Conservation (phyloP, 2,329 filamentous ascomycete genomes). For the Neoascochyta sp. region DNA sequence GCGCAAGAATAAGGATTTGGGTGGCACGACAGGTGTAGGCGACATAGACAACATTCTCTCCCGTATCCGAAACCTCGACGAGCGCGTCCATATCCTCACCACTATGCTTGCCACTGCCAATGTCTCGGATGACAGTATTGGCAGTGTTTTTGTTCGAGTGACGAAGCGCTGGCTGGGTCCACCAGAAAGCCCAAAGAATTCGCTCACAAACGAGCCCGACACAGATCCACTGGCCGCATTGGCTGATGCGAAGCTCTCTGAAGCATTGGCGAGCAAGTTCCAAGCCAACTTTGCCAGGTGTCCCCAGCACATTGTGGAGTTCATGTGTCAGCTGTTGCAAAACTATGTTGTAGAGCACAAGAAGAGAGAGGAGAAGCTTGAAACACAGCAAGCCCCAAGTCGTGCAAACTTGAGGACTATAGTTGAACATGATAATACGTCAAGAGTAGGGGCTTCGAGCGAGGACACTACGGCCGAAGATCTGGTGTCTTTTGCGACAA, state of each 20-base stretch:
- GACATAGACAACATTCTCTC: slow-evolving; percentile 64
- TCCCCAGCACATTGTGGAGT: slow-evolving; percentile 61
- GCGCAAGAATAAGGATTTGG: slow-evolving; percentile 67
- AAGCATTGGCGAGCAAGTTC: slow-evolving; percentile 61
- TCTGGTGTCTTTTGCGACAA: slow-evolving; percentile 40
- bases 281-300: slow-evolving; percentile 61
- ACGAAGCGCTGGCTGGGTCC: slow-evolving; percentile 56
- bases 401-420: slow-evolving; percentile 27
- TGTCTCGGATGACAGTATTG: slow-evolving; percentile 54
- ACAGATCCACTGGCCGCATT: slow-evolving; percentile 50
- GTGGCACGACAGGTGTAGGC: slow-evolving; percentile 50
- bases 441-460: background rate
- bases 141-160: slow-evolving; percentile 58
- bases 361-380: slow-evolving; percentile 40
- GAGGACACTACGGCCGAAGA: slow-evolving; percentile 32
- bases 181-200: slow-evolving; percentile 6
- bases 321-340: slow-evolving; percentile 59
- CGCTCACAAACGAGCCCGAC: slow-evolving; percentile 28
- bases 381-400: slow-evolving; percentile 17
- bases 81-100: slow-evolving; percentile 22
- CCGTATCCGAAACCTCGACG: slow-evolving; percentile 28
- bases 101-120: slow-evolving; percentile 47
- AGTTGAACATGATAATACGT: slow-evolving; percentile 5
- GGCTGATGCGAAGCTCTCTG: slow-evolving; percentile 59
- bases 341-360: slow-evolving; percentile 42